These are phyloP conservation scores for Nitzschia sp. DNA, from an alignment of 108 stramenopile genomes.

Conservation along the genomic window DNA sequence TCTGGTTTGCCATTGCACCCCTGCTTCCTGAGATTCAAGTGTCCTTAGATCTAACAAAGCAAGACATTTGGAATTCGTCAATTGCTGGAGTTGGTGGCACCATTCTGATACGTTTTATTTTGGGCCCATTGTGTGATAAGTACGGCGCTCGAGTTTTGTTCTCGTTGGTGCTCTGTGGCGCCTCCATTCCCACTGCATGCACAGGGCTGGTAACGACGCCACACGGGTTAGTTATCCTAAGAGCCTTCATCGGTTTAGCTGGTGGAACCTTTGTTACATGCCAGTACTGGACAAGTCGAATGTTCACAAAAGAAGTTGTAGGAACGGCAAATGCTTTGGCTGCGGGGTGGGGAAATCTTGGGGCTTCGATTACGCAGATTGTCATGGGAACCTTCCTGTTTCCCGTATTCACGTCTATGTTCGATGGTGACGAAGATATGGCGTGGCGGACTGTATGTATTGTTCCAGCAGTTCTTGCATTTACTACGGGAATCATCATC, in stretches of 20 bases:
- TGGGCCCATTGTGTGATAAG: constrained; percentile 83
- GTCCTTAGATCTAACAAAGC: constrained; percentile 51
- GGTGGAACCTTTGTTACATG: constrained; percentile 70
- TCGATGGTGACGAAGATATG: constrained; percentile 24
- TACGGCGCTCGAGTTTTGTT: constrained; percentile 66
- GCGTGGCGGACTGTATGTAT: constrained; percentile 78
- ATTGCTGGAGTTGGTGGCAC: constrained; percentile 71
- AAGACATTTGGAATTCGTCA: constrained; percentile 76
- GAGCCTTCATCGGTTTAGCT: constrained; percentile 61
- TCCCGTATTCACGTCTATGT: constrained; percentile 64
- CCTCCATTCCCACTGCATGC: constrained; percentile 72
- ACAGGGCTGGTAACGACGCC: constrained; percentile 58
- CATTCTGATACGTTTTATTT: constrained; percentile 62
- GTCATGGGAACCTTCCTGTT: constrained; percentile 70
- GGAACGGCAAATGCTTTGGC: constrained; percentile 85
- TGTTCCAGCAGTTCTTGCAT: constrained; percentile 72
- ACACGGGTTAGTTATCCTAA: constrained; percentile 51
- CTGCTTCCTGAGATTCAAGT: constrained; percentile 64
- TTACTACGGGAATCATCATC: constrained; percentile 41
- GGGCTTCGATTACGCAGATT: constrained; percentile 72
- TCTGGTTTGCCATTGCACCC: constrained; percentile 79
- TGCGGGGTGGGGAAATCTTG: constrained; percentile 91
- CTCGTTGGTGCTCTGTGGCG: constrained; percentile 59
- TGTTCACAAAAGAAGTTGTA: constrained; percentile 78
- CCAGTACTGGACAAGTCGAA: constrained; percentile 80